Evolutionary conservation across 2,329 filamentous ascomycete genomes (phyloP).

Genomic region (Tolypocladium nubicola): DNA sequence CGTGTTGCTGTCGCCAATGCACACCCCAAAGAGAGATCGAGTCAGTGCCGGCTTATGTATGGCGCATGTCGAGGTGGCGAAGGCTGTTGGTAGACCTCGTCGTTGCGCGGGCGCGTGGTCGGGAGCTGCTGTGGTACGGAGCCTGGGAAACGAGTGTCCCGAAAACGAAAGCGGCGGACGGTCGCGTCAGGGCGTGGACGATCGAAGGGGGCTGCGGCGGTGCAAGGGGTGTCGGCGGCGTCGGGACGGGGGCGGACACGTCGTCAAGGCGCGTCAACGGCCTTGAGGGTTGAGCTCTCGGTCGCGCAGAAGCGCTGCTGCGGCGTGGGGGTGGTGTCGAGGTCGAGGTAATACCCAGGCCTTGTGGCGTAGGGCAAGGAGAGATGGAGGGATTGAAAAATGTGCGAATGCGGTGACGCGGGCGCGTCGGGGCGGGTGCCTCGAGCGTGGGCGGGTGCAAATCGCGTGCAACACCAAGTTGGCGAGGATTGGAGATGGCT

Average conservation of each 20-base stretch:
- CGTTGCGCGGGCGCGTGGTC: slow-evolving; percentile 6
- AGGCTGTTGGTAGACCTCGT: slow-evolving; percentile 8
- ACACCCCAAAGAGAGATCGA: slow-evolving; percentile 13
- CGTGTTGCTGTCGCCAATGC: slow-evolving; percentile 9
- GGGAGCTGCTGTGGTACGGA: slow-evolving; percentile 9
- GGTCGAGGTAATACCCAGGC: slow-evolving; percentile 4
- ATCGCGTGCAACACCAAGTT: slow-evolving; percentile 44
- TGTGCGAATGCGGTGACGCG: slow-evolving; percentile 28
- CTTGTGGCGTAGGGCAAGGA: slow-evolving; percentile 4
- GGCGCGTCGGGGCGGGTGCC: slow-evolving; percentile 29
- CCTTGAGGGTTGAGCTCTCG: neutral
- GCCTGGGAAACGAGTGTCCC: neutral
- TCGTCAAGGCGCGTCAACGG: slow-evolving; percentile 17
- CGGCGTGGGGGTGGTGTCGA: slow-evolving; percentile 9
- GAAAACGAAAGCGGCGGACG: slow-evolving; percentile 1
- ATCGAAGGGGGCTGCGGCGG: slow-evolving; percentile 7
- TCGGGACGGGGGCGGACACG: slow-evolving; percentile 13
- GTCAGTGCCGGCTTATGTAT: slow-evolving; percentile 16
- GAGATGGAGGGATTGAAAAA: slow-evolving; percentile 22
- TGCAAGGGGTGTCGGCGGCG: slow-evolving; percentile 7
- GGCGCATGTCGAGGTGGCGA: slow-evolving; percentile 27
- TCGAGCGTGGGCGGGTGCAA: slow-evolving; percentile 34
- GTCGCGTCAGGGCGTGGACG: slow-evolving; percentile 14
- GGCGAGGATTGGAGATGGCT: slow-evolving; percentile 43
- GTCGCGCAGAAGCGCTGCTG: slow-evolving; percentile 5